Percentiles rank a stretch among this genome's conserved stretches.
Conservation (phyloP, 2,329 filamentous ascomycete genomes). For the Thielaviopsis ethacetica region DNA sequence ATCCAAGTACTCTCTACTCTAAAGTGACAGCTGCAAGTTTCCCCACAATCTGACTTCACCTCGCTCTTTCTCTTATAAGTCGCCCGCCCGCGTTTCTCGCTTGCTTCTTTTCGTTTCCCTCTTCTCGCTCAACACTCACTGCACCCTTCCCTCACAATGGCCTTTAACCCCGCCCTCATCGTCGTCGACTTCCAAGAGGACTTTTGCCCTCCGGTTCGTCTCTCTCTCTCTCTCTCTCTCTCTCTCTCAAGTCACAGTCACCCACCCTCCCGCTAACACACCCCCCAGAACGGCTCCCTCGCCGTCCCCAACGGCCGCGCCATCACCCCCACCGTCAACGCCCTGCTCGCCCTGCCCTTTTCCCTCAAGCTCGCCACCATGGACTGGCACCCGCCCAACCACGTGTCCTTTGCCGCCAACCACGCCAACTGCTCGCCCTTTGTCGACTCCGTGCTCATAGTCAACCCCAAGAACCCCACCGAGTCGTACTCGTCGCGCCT, state of each 20-base stretch:
- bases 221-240: not conserved
- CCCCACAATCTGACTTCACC: not conserved
- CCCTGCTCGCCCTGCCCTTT: conserved; percentile 57
- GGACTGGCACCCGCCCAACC: conserved; percentile 71
- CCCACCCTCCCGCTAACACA: conserved; percentile 2
- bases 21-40: not conserved
- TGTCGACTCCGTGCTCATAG: conserved; percentile 44
- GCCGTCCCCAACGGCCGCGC: conserved; percentile 59
- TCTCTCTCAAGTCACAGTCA: conserved; percentile 1
- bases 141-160: conserved; percentile 10
- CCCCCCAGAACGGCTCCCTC: conserved; percentile 57
- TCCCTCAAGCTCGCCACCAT: conserved; percentile 66
- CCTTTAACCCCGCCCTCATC: conserved; percentile 38
- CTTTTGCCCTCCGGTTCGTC: conserved; percentile 73
- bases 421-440: conserved; percentile 53
- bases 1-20: not conserved
- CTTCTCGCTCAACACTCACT: too few species aligned
- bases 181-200: conserved; percentile 88
- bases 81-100: not conserved
- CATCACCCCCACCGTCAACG: conserved; percentile 56
- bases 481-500: conserved; percentile 52
- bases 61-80: not conserved
- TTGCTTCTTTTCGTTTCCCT: not conserved
- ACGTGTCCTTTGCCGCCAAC: conserved; percentile 80
- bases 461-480: conserved; percentile 45